Base-by-base conservation (phyloP, 257 asterid genomes). In the Penstemon davidsonii region DNA sequence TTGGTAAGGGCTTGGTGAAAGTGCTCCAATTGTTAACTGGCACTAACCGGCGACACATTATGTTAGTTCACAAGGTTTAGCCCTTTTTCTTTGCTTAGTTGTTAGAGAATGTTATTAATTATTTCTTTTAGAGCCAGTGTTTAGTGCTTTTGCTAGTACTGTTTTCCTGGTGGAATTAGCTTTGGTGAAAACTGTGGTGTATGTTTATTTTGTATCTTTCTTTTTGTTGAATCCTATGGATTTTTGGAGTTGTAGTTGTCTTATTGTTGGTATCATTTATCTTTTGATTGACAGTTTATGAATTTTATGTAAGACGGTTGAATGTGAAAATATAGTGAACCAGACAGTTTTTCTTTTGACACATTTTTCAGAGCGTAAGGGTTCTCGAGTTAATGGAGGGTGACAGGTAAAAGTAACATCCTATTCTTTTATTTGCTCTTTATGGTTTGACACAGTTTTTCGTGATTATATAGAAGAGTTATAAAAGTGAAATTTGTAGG, bases 91-190 rank as follows among this genome's bases (percentile, higher is more conserved):
- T 75, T 67, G 76, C 73, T 70, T 79, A 83, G 86, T 67, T 76
- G 81, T 80, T 82, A 77, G 84, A 78, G 74, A 67, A 55, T 60
- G 55, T 76, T 75, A 70, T 78, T 76, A 70, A 75, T 84, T 63
- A 78, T 69, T 76, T 71, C 60, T 73, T 78, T 80, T 76, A 72
- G 85, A 73, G 85, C 75, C 77, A 33, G 61, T 60, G 51, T 77
- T 69, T 75, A 62, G 69, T 79, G 61, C 75, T 58, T 60, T 73
- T 75, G 72, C 77, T 62, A 57, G 70, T 76, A 71, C 82, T 75
- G 74, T 69, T 75, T 74, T 74, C 56, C 50, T 41, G 43, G 69
- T 62, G 65, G 57, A 44, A 42, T 10, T 61, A 76, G 79, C 44
- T 19, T 6, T 54, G 69, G 67, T 62, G 63, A 72, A 57, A 62